Evolutionary conservation across 2,329 filamentous ascomycete species (phyloP), one percentile per base, ranked within the genome.

Genomic region (Paramyrothecium roridum): DNA sequence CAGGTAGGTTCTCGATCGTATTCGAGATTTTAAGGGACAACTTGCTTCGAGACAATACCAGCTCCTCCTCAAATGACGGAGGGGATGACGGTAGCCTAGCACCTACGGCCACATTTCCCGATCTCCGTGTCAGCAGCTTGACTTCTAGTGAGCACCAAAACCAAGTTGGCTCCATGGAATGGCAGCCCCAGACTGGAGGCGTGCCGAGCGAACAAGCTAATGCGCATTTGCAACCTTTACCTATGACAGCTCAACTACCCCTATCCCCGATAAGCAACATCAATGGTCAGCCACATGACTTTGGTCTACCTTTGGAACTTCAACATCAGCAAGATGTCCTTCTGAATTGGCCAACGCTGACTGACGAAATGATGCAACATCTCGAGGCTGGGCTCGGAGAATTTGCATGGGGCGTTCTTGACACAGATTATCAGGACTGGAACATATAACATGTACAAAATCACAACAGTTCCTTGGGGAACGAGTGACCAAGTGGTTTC

Each of bases 21-120:
- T 64, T 62, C 10, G 55, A 63, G 10, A 61, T 60, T 0, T 45
- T 63, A 0, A 61, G 60, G 3, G 52, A 21, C 40, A 56, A 56
- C 47, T 21, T 55, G 3, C 51, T 56, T 1, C 37, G 60, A 20
- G 50, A 61, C 3, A 11, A 2, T 54, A 61, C 22, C 47, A 55
- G 20, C 57, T n/a, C 37, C 37, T 17, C 37, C n/a, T 43, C 37
- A 16, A 43, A 43, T n/a, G 46, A 26, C 22, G 19, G 46, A 45
- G 46, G 22, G 3, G 46, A 22, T 16, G 20, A 48, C 46, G 20
- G 46, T 16, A 22, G 4, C 20, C 46, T 13, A 8, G 46, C 46
- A 30, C 26, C 26, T 6, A 4, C 10, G 10, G 6, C 26, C 4
- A 30, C 26, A 30, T 10, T 6, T 30, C 6, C 26, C 10, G 26